Conservation (phyloP, 106 monocot genomes). For the Dendrobium nobile region DNA sequence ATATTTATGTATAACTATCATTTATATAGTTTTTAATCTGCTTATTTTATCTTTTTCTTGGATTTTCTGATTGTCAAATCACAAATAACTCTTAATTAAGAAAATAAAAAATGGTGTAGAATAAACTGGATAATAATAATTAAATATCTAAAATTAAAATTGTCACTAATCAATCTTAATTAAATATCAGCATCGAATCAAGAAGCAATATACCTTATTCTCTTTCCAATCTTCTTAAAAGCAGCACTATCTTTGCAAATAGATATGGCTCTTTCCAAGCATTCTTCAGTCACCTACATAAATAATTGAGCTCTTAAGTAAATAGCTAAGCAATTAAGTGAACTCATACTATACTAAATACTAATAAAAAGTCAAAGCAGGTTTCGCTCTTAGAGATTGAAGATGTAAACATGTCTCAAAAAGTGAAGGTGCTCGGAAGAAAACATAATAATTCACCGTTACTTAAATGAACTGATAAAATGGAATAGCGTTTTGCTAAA, state of each 20-base stretch:
- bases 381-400: background rate
- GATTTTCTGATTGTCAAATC: background rate
- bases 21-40: background rate
- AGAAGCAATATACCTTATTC: slow-evolving; percentile 52
- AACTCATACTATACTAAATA: background rate
- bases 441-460: background rate
- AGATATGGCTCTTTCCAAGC: slow-evolving; percentile 76
- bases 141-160: background rate
- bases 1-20: background rate
- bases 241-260: slow-evolving; percentile 82
- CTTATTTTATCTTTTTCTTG: background rate
- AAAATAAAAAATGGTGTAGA: background rate
- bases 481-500: background rate
- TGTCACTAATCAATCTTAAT: background rate
- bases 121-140: background rate
- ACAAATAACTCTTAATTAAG: background rate
- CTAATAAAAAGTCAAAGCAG: background rate
- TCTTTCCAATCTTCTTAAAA: slow-evolving; percentile 94
- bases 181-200: background rate
- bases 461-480: background rate
- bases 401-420: background rate
- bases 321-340: background rate
- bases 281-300: slow-evolving; percentile 77
- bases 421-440: background rate
- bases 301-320: background rate